A percentile compares a stretch with the other conserved stretches of the same genome.
These are phyloP conservation scores for Eutypa lata DNA, from an alignment of 2,329 filamentous ascomycete genomes.

Conservation along the genomic window DNA sequence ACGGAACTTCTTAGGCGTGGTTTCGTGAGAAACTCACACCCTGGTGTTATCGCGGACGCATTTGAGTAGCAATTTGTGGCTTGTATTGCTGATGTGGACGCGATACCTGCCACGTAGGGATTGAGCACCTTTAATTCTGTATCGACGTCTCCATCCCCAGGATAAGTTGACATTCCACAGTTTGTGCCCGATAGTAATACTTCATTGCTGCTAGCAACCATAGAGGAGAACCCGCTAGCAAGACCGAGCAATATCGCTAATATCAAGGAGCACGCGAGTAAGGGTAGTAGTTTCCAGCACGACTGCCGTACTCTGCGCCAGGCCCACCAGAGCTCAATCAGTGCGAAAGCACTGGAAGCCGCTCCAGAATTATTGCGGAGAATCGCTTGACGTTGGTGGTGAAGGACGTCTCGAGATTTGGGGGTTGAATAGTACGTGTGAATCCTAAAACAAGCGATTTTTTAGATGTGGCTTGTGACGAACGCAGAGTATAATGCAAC, in stretches of 20 bases:
- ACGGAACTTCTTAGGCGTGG: constrained; percentile 9
- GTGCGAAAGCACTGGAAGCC: constrained; percentile 1
- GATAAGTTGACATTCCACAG: constrained; percentile 8
- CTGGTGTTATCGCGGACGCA: background rate
- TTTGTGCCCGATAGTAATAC: background rate
- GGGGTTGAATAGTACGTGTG: constrained; percentile 14
- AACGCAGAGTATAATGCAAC: constrained; percentile 28
- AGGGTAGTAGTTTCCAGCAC: no score
- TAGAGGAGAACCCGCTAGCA: constrained; percentile 6
- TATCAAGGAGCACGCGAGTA: background rate
- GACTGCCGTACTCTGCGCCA: constrained; percentile 4
- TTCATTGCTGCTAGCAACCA: constrained; percentile 3
- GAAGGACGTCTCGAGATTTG: constrained; percentile 16
- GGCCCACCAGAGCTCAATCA: constrained; percentile 9
- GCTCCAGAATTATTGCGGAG: constrained; percentile 15
- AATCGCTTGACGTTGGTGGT: constrained; percentile 24
- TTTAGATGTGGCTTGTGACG: constrained; percentile 17
- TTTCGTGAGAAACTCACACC: background rate
- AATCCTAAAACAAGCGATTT: constrained; percentile 14
- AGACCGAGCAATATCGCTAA: background rate
- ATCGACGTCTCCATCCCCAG: constrained; percentile 8
- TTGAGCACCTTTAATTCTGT: constrained; percentile 6
- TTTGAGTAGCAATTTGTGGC: background rate
- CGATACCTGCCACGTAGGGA: background rate
- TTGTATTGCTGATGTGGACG: background rate